Evolutionary conservation across 352 stramenopile genomes (phyloP).

Genomic region (Phytophthora pseudosyringae): DNA sequence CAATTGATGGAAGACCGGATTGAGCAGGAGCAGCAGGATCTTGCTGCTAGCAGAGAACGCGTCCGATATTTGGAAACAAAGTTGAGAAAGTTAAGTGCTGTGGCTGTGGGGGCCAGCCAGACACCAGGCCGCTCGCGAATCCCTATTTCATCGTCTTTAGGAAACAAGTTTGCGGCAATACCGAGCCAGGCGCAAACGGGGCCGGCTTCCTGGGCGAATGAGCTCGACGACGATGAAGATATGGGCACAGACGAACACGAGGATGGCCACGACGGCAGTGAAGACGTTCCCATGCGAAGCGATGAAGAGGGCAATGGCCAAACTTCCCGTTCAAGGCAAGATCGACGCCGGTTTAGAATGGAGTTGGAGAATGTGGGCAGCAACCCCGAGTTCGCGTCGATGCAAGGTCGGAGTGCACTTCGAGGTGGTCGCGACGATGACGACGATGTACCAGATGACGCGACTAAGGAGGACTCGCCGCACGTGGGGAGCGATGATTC

Average conservation of each 20-base stretch:
- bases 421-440: slow-evolving; percentile 45
- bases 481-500: slow-evolving; percentile 74
- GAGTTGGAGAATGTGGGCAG: slow-evolving; percentile 53
- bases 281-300: slow-evolving; percentile 65
- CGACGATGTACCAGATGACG: slow-evolving; percentile 43
- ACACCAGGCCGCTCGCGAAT: slow-evolving; percentile 21
- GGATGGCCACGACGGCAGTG: slow-evolving; percentile 44
- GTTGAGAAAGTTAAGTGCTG: slow-evolving; percentile 45
- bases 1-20: slow-evolving; percentile 55
- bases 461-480: slow-evolving; percentile 50
- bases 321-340: slow-evolving; percentile 29
- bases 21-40: slow-evolving; percentile 52
- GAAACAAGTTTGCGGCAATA: slow-evolving; percentile 24
- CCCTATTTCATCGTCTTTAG: slow-evolving; percentile 21
- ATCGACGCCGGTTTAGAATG: slow-evolving; percentile 61
- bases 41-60: slow-evolving; percentile 61
- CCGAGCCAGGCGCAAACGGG: slow-evolving; percentile 30
- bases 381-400: slow-evolving; percentile 46
- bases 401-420: slow-evolving; percentile 40
- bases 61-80: slow-evolving; percentile 74
- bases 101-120: slow-evolving; percentile 29
- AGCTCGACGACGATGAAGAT: slow-evolving; percentile 74
- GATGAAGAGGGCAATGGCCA: slow-evolving; percentile 41
- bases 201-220: slow-evolving; percentile 71
- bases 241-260: slow-evolving; percentile 53